Conservation (phyloP, 208 protist genomes). For the Trypanosoma avium region DNA sequence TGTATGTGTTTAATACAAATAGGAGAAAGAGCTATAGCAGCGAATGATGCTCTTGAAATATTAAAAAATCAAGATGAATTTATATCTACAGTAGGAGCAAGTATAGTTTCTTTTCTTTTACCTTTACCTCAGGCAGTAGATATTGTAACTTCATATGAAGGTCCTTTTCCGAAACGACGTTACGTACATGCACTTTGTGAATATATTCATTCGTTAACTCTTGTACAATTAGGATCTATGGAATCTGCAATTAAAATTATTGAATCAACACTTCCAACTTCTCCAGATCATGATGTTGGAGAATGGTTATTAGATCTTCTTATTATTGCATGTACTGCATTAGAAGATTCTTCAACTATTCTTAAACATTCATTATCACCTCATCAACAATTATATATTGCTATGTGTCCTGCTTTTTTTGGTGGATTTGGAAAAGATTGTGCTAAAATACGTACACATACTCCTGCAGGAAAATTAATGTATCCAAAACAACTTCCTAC, state of each 20-base stretch:
- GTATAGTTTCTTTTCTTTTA: constrained; percentile 54
- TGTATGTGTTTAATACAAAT: constrained; percentile 52
- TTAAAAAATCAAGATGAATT: constrained; percentile 30
- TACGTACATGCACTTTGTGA: constrained; percentile 55
- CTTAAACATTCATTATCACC: constrained; percentile 46
- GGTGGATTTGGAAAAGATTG: constrained; percentile 40
- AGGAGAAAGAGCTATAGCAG: constrained; percentile 53
- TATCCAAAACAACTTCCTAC: constrained; percentile 46
- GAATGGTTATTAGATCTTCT: constrained; percentile 47
- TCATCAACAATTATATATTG: constrained; percentile 55
- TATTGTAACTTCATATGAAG: constrained; percentile 30
- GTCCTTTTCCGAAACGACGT: not conserved
- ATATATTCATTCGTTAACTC: constrained; percentile 68
- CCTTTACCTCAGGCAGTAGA: constrained; percentile 45
- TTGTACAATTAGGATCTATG: constrained; percentile 70
- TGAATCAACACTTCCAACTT: constrained; percentile 18
- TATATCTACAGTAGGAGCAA: constrained; percentile 42
- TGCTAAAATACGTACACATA: constrained; percentile 2
- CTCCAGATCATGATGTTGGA: constrained; percentile 24
- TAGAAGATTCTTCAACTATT: constrained; percentile 65
- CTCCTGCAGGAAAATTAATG: constrained; percentile 34
- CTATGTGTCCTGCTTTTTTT: constrained; percentile 68
- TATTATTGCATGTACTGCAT: constrained; percentile 39
- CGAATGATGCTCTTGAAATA: constrained; percentile 44
- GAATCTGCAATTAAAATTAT: constrained; percentile 42